Conservation (phyloP, 805 yeast species). For the Tetrapisispora pingtungensis region DNA sequence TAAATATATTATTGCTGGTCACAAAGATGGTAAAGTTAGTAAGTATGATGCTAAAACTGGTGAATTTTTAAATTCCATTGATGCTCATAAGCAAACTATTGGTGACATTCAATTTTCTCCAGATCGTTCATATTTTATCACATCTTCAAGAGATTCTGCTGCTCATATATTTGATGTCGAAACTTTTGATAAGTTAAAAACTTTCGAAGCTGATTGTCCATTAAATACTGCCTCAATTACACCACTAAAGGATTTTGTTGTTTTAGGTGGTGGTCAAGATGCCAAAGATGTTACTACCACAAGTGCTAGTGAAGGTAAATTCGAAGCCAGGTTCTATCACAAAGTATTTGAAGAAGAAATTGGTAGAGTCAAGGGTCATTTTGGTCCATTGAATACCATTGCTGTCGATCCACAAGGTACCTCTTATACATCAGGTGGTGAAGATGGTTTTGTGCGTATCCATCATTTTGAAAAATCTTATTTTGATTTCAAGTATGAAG, state of each 20-base stretch:
- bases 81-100: conserved; percentile 66
- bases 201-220: conserved; percentile 81
- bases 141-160: conserved; percentile 85
- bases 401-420: conserved; percentile 93
- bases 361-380: conserved; percentile 96
- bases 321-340: conserved; percentile 93
- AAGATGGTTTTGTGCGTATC: conserved; percentile 93
- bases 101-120: conserved; percentile 86
- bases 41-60: conserved; percentile 66
- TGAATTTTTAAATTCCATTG: conserved; percentile 42
- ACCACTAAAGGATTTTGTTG: conserved; percentile 82
- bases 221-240: conserved; percentile 93
- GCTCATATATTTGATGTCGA: conserved; percentile 74
- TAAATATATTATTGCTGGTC: conserved; percentile 71
- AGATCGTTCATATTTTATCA: conserved; percentile 82
- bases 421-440: conserved; percentile 94
- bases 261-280: conserved; percentile 98
- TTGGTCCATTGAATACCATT: conserved; percentile 93
- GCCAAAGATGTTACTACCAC: conserved; percentile 99
- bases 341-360: conserved; percentile 91
- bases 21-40: conserved; percentile 74
- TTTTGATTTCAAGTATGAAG: conserved; percentile 87
- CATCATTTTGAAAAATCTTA: conserved; percentile 89
- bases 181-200: conserved; percentile 58
- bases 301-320: conserved; percentile 83